Conservation (phyloP, 2,329 filamentous ascomycete species). For the Epichloe uncinata region DNA sequence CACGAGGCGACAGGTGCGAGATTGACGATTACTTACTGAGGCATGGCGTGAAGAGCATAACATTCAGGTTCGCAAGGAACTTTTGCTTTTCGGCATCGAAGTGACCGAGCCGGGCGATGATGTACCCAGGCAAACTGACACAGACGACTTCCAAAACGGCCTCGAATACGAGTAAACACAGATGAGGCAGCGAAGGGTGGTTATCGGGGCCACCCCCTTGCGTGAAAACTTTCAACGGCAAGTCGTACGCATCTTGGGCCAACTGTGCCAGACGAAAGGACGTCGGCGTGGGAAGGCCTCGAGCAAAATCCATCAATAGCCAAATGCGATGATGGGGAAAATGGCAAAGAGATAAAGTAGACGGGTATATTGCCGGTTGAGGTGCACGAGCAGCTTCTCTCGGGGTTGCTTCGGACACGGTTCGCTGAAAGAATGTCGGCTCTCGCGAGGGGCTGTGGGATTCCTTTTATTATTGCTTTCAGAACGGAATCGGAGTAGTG, state of each 20-base stretch:
- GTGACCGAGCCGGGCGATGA: constrained; percentile 78
- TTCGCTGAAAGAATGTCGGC: background rate
- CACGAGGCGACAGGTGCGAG: too few relatives aligned
- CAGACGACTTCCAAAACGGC: constrained; percentile 92
- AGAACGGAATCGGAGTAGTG: background rate
- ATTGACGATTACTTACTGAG: constrained; percentile 50
- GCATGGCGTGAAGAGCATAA: constrained; percentile 91
- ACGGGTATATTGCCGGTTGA: background rate
- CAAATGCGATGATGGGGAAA: background rate
- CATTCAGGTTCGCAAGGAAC: constrained; percentile 91
- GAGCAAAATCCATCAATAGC: constrained; percentile 23
- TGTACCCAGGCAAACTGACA: constrained; percentile 86
- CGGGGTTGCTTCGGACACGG: background rate
- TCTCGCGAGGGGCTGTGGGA: background rate
- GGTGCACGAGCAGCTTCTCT: background rate
- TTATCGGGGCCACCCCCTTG: constrained; percentile 30
- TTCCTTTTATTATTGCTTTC: background rate
- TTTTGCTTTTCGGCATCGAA: constrained; percentile 96
- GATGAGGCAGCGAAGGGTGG: constrained; percentile 54
- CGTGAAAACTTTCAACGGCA: constrained; percentile 26
- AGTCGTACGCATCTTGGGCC: constrained; percentile 26
- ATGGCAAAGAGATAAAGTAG: background rate
- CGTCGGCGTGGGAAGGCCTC: constrained; percentile 26
- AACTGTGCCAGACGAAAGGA: constrained; percentile 30
- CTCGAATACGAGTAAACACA: constrained; percentile 79